Base-by-base conservation (phyloP, 2,329 filamentous ascomycete species). In the Colletotrichum australisinense region DNA sequence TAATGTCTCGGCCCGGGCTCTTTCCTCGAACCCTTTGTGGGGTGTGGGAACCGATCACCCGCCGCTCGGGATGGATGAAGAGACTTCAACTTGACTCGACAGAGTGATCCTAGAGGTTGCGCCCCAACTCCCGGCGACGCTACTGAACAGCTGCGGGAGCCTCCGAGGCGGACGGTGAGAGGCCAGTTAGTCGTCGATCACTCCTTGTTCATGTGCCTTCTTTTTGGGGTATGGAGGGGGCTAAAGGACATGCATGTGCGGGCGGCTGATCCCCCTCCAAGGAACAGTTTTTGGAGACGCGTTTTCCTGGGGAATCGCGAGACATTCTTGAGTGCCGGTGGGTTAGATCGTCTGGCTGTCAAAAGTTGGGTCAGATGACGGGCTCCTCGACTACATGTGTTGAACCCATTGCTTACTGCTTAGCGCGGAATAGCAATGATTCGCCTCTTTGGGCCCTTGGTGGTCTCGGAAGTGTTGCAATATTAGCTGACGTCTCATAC, bases 321-420 rank as follows among this genome's bases (percentile, higher is more conserved):
- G 56, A 49, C 64, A 63, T 35, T 67, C 16, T n/a, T 49, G 19
- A n/a, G 2, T 49, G 42, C 42, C 42, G 42, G 42, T 49, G 19
- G 42, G 19, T 49, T 49, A 49, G 42, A 19, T n/a, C 42, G 42
- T 49, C 19, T 49, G 19, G 16, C 42, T 60, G 57, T 57, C 64
- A 52, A 35, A 28, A 28, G 49, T 38, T 11, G n/a, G 22, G 60
- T 63, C 57, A 69, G 57, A 57, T 70, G 63, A 70, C 26, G 53
- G 30, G 12, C 22, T 59, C 32, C 14, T 56, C 12, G 28, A 49
- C 42, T n/a, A 42, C 28, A n/a, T 35, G 30, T 19, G 26, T 32
- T 53, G n/a, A 26, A 26, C 46, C n/a, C n/a, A 46, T 35, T 24
- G 46, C 46, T 63, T n/a, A 38, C 62, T 19, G 35, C 46, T 26